Percentiles rank a stretch among this genome's conserved stretches.
phyloP scores from a whole-genome alignment of 116 monocot species.

The Zostera marina region DNA sequence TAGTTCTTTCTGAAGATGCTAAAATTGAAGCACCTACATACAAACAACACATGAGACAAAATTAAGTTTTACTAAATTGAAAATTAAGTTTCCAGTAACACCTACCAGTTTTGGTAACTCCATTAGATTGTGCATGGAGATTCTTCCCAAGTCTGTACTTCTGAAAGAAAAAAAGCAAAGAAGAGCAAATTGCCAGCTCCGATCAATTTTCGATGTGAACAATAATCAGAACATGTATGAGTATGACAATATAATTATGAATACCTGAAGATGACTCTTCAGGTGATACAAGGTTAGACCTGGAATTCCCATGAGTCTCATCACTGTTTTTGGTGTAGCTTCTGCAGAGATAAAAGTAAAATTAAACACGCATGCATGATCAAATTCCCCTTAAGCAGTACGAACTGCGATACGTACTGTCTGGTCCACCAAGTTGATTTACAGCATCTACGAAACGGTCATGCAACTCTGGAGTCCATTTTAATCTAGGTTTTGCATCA shows the following conservation, averaged over 20 bases:
- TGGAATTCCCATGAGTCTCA: slow-evolving; percentile 93
- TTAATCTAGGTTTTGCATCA: slow-evolving; percentile 92
- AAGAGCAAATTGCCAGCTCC: not conserved
- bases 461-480: slow-evolving; percentile 91
- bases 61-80: not conserved
- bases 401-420: slow-evolving; percentile 91
- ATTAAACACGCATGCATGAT: too few species aligned
- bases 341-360: slow-evolving; percentile 34
- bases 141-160: slow-evolving; percentile 92
- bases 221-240: not conserved
- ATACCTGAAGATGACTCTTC: slow-evolving; percentile 94
- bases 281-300: slow-evolving; percentile 91
- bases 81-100: not conserved
- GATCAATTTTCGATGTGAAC: not conserved
- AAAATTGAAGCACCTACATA: slow-evolving; percentile 7
- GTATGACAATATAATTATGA: too few species aligned
- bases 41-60: not conserved
- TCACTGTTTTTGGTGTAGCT: slow-evolving; percentile 87
- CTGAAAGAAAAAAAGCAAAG: slow-evolving; percentile 15
- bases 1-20: slow-evolving; percentile 24
- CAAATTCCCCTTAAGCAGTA: too few species aligned
- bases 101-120: slow-evolving; percentile 47
- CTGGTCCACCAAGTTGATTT: slow-evolving; percentile 88
- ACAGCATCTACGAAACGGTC: slow-evolving; percentile 74
- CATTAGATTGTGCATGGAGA: slow-evolving; percentile 39